Evolutionary conservation across 1,284 basidiomycete species (phyloP), one percentile per base, ranked within the genome.

Genomic region (Fomitopsis schrenkii): DNA sequence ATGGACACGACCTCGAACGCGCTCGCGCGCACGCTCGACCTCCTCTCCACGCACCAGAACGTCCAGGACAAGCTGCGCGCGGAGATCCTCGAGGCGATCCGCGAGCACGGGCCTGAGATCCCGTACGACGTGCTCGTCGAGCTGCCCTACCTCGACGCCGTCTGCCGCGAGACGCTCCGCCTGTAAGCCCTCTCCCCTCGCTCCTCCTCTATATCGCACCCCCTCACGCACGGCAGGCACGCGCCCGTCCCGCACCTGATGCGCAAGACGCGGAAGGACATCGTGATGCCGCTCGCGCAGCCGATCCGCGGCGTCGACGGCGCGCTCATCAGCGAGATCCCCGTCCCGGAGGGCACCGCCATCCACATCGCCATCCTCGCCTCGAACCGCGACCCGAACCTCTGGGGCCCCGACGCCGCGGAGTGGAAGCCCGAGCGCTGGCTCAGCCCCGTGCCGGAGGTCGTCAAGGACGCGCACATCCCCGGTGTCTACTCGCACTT

Each of bases 251-350:
- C 59, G n/a, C 30, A 52, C 45, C 12, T 61, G 8, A 12, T 40
- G 10, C 58, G 62, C 30, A 53, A 30, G 62, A 53, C 63, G 4
- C 59, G 60, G 14, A 44, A 84, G 74, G 82, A 86, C 63, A 82
- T 85, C 54, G 66, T 83, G 2, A 75, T 87, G 19, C 84, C 83
- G 0, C 74, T 86, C 42, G 75, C 72, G 36, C 62, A 68, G 8
- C 83, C 82, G 1, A 65, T 84, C 38, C 68, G 65, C 14, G 79
- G 78, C 0, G 58, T 64, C 5, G 67, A 75, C 2, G 83, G 82
- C 0, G 61, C 74, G 45, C 62, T 67, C 0, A 71, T 80, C 3
- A 70, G 74, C 38, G 72, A 73, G 33, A 69, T 87, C 30, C 60
- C 72, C 0, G 70, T 87, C 33, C 71, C 76, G 12, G 83, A 83